These are phyloP conservation scores for Neocatenulostroma microsporum DNA, from an alignment of 2,329 filamentous ascomycete species.

Conservation along the genomic window DNA sequence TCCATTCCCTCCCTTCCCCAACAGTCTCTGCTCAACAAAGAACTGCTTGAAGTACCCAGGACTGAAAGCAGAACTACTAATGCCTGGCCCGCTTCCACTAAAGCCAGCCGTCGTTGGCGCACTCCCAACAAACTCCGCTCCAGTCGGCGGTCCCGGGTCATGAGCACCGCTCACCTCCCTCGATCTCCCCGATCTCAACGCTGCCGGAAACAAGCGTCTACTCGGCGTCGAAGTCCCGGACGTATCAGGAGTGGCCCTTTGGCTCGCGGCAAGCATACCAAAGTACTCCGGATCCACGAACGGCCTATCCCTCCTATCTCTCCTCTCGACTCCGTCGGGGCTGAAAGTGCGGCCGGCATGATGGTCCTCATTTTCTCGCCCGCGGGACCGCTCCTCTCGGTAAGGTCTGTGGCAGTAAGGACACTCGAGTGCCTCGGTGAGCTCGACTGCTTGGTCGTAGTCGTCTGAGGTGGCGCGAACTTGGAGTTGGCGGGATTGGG, in stretches of 20 bases:
- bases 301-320: no score
- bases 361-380: slow-evolving; percentile 25
- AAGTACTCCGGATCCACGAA: slow-evolving; percentile 94
- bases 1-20: slow-evolving; percentile 87
- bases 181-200: slow-evolving; percentile 26
- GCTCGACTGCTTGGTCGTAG: slow-evolving; percentile 49
- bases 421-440: slow-evolving; percentile 67
- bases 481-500: slow-evolving; percentile 72
- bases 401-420: slow-evolving; percentile 82
- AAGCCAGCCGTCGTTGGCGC: no score
- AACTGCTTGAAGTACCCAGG: slow-evolving; percentile 89
- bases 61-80: slow-evolving; percentile 79
- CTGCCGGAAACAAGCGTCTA: slow-evolving; percentile 37
- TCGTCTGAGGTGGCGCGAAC: slow-evolving; percentile 59
- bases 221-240: slow-evolving; percentile 33
- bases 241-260: slow-evolving; percentile 33
- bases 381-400: slow-evolving; percentile 39
- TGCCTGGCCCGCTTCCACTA: slow-evolving; percentile 54
- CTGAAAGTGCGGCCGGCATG: slow-evolving; percentile 31
- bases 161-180: slow-evolving; percentile 24
- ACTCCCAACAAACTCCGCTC: slow-evolving; percentile 43
- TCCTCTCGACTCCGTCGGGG: no score
- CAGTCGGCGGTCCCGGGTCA: slow-evolving; percentile 37
- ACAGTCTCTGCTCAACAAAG: slow-evolving; percentile 78
- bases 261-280: slow-evolving; percentile 68